phyloP scores from a whole-genome alignment of 164 flowering plant genomes.

The Stephania cephalantha region DNA sequence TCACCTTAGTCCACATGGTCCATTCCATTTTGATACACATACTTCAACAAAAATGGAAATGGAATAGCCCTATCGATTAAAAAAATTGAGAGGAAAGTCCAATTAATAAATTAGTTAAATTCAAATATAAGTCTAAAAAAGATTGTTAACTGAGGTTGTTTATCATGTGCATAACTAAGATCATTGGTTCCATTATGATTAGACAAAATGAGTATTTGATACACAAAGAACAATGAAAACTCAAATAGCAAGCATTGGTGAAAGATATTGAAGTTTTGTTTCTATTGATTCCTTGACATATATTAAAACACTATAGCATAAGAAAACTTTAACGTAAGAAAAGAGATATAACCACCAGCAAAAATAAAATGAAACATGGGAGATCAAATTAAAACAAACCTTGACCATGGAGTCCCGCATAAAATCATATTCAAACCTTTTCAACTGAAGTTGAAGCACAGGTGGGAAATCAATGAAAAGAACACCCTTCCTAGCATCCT shows the following conservation, averaged over 20 bases:
- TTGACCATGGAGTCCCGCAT: slow-evolving; percentile 71
- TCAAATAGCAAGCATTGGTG: neutral
- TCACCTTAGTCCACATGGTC: no score
- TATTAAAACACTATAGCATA: neutral
- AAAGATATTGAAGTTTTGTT: neutral
- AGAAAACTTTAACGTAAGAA: neutral
- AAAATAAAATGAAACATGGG: neutral
- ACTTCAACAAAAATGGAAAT: no score
- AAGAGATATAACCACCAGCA: neutral
- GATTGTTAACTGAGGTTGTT: no score
- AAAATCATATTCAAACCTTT: slow-evolving; percentile 67
- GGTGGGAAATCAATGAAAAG: slow-evolving; percentile 59
- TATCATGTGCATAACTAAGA: no score
- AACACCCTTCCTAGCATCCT: slow-evolving; percentile 71
- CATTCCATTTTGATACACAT: no score
- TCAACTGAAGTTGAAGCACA: slow-evolving; percentile 65
- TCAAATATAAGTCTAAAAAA: no score
- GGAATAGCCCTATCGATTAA: no score
- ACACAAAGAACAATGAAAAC: slow-evolving; percentile 1
- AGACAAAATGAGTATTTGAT: neutral
- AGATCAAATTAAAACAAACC: slow-evolving; percentile 31
- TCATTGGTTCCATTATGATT: no score
- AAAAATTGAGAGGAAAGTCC: no score
- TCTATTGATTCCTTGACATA: neutral
- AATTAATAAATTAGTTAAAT: no score